Base-by-base conservation (phyloP, 2,329 filamentous ascomycete genomes). In the Colletotrichum plurivorum region DNA sequence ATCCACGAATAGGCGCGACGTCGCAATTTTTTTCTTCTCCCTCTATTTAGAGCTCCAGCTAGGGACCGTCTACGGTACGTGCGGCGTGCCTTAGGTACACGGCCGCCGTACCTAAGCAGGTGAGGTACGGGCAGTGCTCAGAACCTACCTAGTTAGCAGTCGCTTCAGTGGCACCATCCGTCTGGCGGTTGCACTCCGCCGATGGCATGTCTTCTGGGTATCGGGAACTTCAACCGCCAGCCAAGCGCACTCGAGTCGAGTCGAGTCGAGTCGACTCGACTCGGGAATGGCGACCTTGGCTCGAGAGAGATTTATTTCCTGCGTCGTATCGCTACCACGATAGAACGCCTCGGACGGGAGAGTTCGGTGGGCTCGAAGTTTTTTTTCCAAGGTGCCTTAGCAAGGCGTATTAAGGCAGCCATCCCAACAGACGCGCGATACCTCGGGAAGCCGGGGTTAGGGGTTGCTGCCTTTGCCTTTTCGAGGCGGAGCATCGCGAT, bases 161-260 rank as follows among this genome's bases (percentile, higher is more conserved):
- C 3, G n/a, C n/a, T 20, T 25, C 15, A 45, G 63, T 65, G 61
- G 61, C 61, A 66, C 62, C 49, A 69, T 62, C 46, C 18, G 51
- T 69, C 66, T 66, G 43, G 41, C 55, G 62, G 66, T 60, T 51
- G 22, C 16, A 31, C 31, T 52, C 27, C 54, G n/a, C 12, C 20
- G n/a, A 36, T 66, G 62, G 66, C 65, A 58, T 65, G 65, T 68
- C 64, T 15, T 56, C 20, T 53, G 36, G 20, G 53, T 45, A 22
- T 18, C 31, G 36, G 36, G 27, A 41, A 54, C 60, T 46, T 55
- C 48, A 36, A 36, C 36, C 59, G 45, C 36, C 59, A 31, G 41
- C 10, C 48, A 18, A 20, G 58, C 48, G 7, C 48, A 8, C 12
- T 31, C 15, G 20, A n/a, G 20, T 13, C 13, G 12, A 7, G 10